Evolutionary conservation across 176 grass and related monocot genomes (phyloP), one percentile per base, ranked within the genome.

Genomic region (Zoysia japonica): DNA sequence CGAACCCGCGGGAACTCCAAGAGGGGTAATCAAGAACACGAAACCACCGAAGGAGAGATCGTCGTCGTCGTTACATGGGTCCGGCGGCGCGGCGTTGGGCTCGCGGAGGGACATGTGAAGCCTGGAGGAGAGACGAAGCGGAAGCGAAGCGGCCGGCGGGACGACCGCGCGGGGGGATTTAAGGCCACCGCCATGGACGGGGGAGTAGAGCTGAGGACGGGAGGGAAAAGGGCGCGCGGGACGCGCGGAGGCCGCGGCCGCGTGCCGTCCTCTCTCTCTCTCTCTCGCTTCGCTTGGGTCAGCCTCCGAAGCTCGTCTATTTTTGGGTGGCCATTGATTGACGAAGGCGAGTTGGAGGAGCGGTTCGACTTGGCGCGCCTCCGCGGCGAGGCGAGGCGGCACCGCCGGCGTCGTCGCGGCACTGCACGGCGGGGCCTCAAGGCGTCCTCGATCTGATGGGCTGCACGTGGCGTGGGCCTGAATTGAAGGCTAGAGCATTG

Each of bases 31-130:
- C 35, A 40, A 62, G 66, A 63, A 64, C 2, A 3, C 38, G n/a
- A 8, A 52, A 14, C 57, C 4, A 6, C 3, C 5, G 5, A 74
- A 20, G 13, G 11, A 8, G 48, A 6, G 9, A 0, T 3, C 7
- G 6, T 67, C 0, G 0, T 66, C 5, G 8, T 39, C 12, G 12
- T 47, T 79, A 89, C 87, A 55, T 81, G 82, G 57, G 81, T 89
- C 87, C 11, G 85, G 77, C 16, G 76, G 77, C 16, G 76, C 16
- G 12, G 55, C 76, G 62, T 79, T 59, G 35, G 87, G 56, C 9
- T 75, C 41, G 82, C 76, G 54, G 48, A 64, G 3, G 65, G 71
- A 85, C 87, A 89, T 89, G 87, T 78, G 79, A 80, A 50, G 49
- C 11, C 28, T 28, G 28, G 72, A 47, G 64, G 46, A 2, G 61